These are phyloP conservation scores for Melampsora americana DNA, from an alignment of 1,284 basidiomycete genomes.

Conservation along the genomic window DNA sequence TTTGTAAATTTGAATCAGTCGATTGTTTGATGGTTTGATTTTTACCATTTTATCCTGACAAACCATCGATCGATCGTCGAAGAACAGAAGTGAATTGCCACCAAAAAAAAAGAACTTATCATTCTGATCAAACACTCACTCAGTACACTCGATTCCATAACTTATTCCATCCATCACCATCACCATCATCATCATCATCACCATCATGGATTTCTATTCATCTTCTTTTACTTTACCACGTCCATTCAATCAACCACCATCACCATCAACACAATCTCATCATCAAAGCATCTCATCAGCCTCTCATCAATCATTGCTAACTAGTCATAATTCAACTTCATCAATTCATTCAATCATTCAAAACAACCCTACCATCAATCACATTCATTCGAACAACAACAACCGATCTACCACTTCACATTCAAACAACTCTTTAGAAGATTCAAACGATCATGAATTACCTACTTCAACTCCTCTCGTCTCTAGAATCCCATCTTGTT, in stretches of 20 bases:
- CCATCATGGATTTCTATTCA: constrained; percentile 38
- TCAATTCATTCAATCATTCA: not conserved
- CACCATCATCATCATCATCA: not conserved
- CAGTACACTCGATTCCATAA: not conserved
- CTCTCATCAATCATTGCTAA: not conserved
- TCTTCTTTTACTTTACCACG: constrained; percentile 30
- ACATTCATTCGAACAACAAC: not conserved
- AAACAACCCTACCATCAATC: not conserved
- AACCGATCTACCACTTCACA: not conserved
- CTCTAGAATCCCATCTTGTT: constrained; percentile 32
- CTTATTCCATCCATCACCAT: too few relatives aligned
- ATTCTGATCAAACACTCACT: not conserved
- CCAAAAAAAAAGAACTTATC: too few relatives aligned
- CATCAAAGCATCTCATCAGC: not conserved
- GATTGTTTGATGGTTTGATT: too few relatives aligned
- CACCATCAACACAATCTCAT: not conserved
- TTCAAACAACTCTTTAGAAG: constrained; percentile 1
- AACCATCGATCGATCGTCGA: too few relatives aligned
- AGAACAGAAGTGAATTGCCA: too few relatives aligned
- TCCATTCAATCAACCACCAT: constrained; percentile 4
- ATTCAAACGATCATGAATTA: not conserved
- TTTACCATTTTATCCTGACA: too few relatives aligned
- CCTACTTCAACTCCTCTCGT: constrained; percentile 20
- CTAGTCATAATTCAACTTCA: not conserved
- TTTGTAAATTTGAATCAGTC: too few relatives aligned